phyloP scores from a whole-genome alignment of 768 basidiomycete species.

The Thelephora aurantiotincta region DNA sequence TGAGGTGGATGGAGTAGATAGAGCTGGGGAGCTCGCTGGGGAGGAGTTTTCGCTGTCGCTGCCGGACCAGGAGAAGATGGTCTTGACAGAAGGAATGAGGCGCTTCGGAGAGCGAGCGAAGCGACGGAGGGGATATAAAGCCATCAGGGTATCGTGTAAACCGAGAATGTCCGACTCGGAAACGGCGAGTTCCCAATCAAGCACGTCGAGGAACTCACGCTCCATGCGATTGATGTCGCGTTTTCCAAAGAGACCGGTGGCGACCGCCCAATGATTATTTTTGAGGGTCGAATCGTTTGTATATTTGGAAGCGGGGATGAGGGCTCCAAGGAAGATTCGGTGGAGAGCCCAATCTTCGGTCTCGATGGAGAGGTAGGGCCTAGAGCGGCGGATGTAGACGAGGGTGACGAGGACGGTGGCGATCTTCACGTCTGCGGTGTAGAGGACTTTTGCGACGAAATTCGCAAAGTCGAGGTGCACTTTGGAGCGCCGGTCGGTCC shows the following conservation, averaged over 20 bases:
- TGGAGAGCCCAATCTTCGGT: slow-evolving; percentile 71
- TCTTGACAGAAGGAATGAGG: no score
- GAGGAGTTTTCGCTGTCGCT: no score
- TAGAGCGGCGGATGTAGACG: slow-evolving; percentile 57
- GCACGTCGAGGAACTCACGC: slow-evolving; percentile 66
- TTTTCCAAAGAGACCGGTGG: slow-evolving; percentile 66
- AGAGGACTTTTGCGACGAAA: slow-evolving; percentile 46
- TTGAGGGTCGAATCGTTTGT: slow-evolving; percentile 77
- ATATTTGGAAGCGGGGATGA: slow-evolving; percentile 76
- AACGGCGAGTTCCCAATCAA: slow-evolving; percentile 56
- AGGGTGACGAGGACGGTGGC: slow-evolving; percentile 51
- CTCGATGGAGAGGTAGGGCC: slow-evolving; percentile 60
- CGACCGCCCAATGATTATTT: slow-evolving; percentile 77
- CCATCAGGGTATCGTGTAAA: slow-evolving; percentile 20
- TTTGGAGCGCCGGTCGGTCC: slow-evolving; percentile 26
- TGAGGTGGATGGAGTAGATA: no score
- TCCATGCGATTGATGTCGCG: slow-evolving; percentile 68
- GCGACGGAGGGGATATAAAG: slow-evolving; percentile 16
- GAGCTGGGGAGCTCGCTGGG: no score
- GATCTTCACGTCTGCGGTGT: slow-evolving; percentile 51
- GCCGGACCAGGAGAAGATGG: no score
- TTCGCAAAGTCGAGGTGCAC: slow-evolving; percentile 37
- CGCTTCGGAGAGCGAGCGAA: no score
- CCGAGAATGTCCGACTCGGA: slow-evolving; percentile 44
- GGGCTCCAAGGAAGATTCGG: slow-evolving; percentile 73